Evolutionary conservation across 352 stramenopile genomes (phyloP), one percentile per base, ranked within the genome.

Genomic region (Globisporangium yorkense): DNA sequence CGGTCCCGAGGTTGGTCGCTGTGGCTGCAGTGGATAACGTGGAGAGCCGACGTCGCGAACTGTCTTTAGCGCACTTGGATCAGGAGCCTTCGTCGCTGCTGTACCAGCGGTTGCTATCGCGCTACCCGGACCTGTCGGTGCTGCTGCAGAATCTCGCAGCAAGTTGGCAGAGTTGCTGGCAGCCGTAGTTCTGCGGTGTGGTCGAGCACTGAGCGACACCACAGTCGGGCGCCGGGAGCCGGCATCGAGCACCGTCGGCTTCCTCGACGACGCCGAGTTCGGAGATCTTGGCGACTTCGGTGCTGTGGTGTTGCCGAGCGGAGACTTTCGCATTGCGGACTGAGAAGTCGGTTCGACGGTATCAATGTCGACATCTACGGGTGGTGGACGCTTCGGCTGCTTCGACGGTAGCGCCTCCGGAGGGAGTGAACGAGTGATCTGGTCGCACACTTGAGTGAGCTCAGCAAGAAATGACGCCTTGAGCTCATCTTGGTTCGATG

Each of bases 391-490:
- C 21, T 16, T 47, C 15, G 43, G 27, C 13, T 31, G 21, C n/a
- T 40, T 46, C 1, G 55, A 35, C 9, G 15, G 46, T n/a, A 54
- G 39, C n/a, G 54, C 61, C 12, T 66, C 48, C 18, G 40, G 47
- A 2, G 67, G 70, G n/a, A 78, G 48, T 2, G 57, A 66, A 4
- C 56, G 63, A 0, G 62, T 50, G 47, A 82, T 57, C 39, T 63
- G 47, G 9, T 75, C 63, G 41, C 72, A 82, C 0, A 82, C 27
- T 1, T 63, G 62, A 5, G 63, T 54, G 50, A 82, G 75, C 44
- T 77, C 59, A 0, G 48, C 43, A 10, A 73, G 49, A 15, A 82
- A 75, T 1, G 33, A 18, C 3, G 50, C 40, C 39, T 71, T 68
- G 18, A 82, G 71, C 2, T 51, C 60, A 9, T 71, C 57, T 49